A percentile compares a stretch with the other conserved stretches of the same genome.
Conservation (phyloP, 257 asterid genomes). For the Prunella vulgaris region DNA sequence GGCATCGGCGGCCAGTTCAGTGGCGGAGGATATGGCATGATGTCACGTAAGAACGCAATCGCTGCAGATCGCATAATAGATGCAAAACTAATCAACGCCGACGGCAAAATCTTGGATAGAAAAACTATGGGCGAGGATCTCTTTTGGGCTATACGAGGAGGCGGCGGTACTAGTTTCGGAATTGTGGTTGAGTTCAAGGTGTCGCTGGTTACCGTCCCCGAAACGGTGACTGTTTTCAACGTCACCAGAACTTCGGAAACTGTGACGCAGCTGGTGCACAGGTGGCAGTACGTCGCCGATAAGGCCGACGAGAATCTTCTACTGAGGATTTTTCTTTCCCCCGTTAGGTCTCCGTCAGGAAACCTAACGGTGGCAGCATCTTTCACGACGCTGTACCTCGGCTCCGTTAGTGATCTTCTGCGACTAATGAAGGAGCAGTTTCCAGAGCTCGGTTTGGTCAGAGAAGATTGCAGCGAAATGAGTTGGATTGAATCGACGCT, state of each 20-base stretch:
- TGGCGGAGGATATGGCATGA: slow-evolving; percentile 27
- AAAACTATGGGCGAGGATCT: slow-evolving; percentile 11
- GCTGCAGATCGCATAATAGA: slow-evolving; percentile 19
- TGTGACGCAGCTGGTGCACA: not conserved
- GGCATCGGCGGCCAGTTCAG: slow-evolving; percentile 25
- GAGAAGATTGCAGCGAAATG: not conserved
- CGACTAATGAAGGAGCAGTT: not conserved
- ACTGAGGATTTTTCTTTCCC: not conserved
- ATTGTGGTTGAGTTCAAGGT: not conserved
- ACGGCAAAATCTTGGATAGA: not conserved
- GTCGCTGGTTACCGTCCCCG: not conserved
- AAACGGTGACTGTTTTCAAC: not conserved
- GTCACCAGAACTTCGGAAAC: not conserved
- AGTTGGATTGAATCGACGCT: not conserved
- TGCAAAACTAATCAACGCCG: slow-evolving; percentile 1
- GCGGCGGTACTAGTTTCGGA: not conserved
- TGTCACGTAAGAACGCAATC: slow-evolving; percentile 14
- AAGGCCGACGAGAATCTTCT: not conserved
- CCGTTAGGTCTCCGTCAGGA: no score
- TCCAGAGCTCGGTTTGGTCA: not conserved
- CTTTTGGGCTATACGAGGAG: not conserved
- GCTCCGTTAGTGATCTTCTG: not conserved
- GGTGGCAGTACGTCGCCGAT: not conserved
- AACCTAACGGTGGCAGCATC: not conserved
- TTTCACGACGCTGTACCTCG: not conserved